Conservation (phyloP, 371 early-diverging fungal species). For the Actinomucor elegans region DNA sequence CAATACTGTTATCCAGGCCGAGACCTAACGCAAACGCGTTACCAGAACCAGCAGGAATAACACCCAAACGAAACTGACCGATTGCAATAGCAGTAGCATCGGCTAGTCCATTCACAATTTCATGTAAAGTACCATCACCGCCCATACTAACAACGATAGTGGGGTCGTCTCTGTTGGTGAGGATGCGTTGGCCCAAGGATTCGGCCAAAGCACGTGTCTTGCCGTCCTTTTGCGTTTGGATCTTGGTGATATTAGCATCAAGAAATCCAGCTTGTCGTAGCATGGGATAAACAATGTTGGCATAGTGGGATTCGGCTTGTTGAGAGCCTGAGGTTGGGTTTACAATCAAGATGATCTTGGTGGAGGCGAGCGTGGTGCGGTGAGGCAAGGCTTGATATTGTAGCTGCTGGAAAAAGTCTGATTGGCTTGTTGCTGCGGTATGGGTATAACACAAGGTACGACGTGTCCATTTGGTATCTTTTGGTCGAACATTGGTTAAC, state of each 20-base stretch:
- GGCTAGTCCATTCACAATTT: conserved; percentile 43
- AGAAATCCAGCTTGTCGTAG: conserved; percentile 14
- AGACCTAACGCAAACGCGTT: conserved; percentile 48
- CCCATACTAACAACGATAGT: conserved; percentile 38
- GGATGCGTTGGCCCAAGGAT: background rate
- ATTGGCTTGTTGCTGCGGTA: background rate
- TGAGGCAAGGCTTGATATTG: background rate
- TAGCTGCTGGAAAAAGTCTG: background rate
- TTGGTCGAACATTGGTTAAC: conserved; percentile 10
- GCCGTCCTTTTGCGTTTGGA: conserved; percentile 5
- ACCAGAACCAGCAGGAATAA: conserved; percentile 47
- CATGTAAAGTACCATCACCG: conserved; percentile 52
- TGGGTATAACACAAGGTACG: background rate
- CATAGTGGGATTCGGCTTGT: conserved; percentile 11
- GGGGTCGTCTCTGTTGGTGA: background rate
- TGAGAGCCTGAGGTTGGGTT: conserved; percentile 26
- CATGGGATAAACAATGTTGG: conserved; percentile 25
- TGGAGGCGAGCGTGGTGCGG: background rate
- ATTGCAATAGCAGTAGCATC: conserved; percentile 10
- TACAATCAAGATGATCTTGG: conserved; percentile 11
- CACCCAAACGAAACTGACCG: conserved; percentile 26
- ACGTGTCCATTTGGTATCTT: conserved; percentile 2
- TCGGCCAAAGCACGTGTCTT: conserved; percentile 12
- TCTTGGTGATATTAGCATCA: background rate
- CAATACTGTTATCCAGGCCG: conserved; percentile 18